phyloP scores from a whole-genome alignment of 345 rosid genomes.

The Pugionium dolabratum region DNA sequence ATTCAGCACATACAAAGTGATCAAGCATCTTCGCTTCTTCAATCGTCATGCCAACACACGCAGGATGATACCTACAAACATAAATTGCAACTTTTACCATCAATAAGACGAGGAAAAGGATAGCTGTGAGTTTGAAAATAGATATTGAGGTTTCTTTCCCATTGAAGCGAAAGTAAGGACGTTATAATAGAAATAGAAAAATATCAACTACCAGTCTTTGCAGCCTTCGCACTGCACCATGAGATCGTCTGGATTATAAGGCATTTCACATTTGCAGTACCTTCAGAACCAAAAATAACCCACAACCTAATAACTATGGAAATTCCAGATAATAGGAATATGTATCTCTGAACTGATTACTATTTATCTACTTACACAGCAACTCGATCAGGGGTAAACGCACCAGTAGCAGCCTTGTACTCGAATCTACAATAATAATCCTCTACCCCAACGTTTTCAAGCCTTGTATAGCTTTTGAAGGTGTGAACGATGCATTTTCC shows the following conservation, averaged over 20 bases:
- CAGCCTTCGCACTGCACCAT: slow-evolving; percentile 91
- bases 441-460: slow-evolving; percentile 81
- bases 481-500: slow-evolving; percentile 82
- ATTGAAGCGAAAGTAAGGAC: too few relatives aligned
- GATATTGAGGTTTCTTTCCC: too few relatives aligned
- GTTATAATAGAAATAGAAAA: slow-evolving; percentile 4
- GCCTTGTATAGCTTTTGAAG: slow-evolving; percentile 80
- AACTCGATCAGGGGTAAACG: slow-evolving; percentile 78
- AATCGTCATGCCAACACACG: slow-evolving; percentile 79
- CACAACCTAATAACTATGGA: slow-evolving; percentile 1
- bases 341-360: neutral
- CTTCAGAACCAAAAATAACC: slow-evolving; percentile 45
- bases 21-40: slow-evolving; percentile 84
- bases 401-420: slow-evolving; percentile 82
- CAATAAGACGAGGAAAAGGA: too few relatives aligned
- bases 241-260: slow-evolving; percentile 81
- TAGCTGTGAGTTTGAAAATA: too few relatives aligned
- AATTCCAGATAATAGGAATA: neutral
- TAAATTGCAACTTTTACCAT: slow-evolving; percentile 26
- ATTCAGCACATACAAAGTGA: slow-evolving; percentile 72
- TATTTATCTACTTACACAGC: slow-evolving; percentile 65
- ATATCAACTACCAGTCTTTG: slow-evolving; percentile 68
- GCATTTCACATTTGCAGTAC: slow-evolving; percentile 93
- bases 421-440: slow-evolving; percentile 83
- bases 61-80: slow-evolving; percentile 78